Evolutionary conservation across 176 grass and related monocot genomes (phyloP).

Genomic region (Bolboschoenus planiculmis): DNA sequence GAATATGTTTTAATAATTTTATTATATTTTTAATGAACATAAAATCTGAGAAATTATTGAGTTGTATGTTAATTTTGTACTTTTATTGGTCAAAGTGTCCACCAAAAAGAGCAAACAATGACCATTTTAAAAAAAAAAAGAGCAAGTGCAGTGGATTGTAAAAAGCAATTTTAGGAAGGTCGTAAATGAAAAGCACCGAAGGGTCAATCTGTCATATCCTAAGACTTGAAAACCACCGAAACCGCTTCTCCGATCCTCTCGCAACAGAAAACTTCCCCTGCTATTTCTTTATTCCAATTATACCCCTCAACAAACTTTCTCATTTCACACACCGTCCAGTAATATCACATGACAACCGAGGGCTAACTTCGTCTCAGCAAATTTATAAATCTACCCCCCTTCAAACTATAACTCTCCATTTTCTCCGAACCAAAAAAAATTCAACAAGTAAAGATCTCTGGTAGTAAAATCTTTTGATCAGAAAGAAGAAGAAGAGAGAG

Average conservation of each 20-base stretch:
- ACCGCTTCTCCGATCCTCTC: neutral
- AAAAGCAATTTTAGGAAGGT: neutral
- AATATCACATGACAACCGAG: neutral
- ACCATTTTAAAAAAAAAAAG: no score
- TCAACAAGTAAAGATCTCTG: neutral
- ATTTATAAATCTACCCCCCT: neutral
- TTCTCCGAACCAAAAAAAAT: neutral
- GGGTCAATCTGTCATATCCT: no score
- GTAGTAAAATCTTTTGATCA: slow-evolving; percentile 1
- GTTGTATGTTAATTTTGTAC: neutral
- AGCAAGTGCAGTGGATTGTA: neutral
- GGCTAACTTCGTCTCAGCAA: neutral
- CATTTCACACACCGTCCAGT: neutral
- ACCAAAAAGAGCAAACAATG: neutral
- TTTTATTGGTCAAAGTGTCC: neutral
- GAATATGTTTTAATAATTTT: neutral
- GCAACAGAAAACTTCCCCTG: neutral
- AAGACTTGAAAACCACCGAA: neutral
- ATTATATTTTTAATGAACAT: neutral
- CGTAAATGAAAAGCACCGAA: neutral
- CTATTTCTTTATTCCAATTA: neutral
- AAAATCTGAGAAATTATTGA: neutral
- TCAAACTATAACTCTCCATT: neutral
- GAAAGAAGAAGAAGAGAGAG: neutral
- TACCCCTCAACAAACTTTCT: neutral